Percentiles rank a stretch among this genome's conserved stretches.
phyloP scores from a whole-genome alignment of 345 rosid species.

The Alliaria petiolata region DNA sequence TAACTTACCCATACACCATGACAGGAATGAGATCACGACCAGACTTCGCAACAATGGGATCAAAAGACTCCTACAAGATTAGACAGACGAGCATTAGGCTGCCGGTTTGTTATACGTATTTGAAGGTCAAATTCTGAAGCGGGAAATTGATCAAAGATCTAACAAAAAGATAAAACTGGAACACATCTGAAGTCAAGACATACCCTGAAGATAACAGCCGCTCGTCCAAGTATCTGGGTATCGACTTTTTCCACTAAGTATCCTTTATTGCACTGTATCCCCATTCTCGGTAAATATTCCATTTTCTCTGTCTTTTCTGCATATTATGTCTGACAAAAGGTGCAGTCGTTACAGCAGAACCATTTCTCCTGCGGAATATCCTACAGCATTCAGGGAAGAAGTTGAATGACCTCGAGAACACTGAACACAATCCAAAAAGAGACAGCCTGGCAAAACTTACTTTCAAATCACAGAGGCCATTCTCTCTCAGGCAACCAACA shows the following conservation, averaged over 20 bases:
- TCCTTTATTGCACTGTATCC: conserved; percentile 66
- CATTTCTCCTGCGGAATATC: conserved; percentile 79
- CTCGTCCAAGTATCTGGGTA: conserved; percentile 61
- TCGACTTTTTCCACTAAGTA: conserved; percentile 80
- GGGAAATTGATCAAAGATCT: neutral
- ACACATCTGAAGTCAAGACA: conserved; percentile 22
- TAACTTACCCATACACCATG: conserved; percentile 92
- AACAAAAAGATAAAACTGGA: neutral
- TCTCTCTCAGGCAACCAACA: conserved; percentile 86
- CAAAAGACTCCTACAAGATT: conserved; percentile 81
- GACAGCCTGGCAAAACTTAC: conserved; percentile 43
- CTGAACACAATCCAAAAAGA: neutral
- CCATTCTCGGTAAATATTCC: conserved; percentile 45
- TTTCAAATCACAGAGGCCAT: conserved; percentile 68
- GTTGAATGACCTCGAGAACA: no score
- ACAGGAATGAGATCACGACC: conserved; percentile 99
- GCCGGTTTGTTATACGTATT: neutral
- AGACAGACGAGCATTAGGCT: conserved; percentile 15
- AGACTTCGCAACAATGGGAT: conserved; percentile 77
- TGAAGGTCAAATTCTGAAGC: neutral
- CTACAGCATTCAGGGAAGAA: conserved; percentile 43
- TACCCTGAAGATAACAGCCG: conserved; percentile 89
- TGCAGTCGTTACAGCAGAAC: conserved; percentile 90
- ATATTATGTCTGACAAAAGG: conserved; percentile 47
- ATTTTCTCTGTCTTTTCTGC: conserved; percentile 65